Evolutionary conservation across 202 grass and related monocot species (phyloP), one percentile per base, ranked within the genome.

Genomic region (Tripidium arundinaceum): DNA sequence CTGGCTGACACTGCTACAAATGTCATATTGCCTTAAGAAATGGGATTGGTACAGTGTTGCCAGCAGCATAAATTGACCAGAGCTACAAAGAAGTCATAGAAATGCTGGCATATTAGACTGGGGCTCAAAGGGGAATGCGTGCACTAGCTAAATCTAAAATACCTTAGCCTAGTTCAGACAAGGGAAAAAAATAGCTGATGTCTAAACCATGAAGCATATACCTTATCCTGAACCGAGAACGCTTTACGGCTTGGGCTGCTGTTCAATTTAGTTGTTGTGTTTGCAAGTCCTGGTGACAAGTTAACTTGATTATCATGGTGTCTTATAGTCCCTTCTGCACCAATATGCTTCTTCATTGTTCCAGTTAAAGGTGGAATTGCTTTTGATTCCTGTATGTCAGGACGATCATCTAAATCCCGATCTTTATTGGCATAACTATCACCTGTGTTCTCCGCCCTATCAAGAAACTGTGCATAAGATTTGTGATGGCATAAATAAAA

Each of bases 221-320:
- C 95, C 95, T 98, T 98, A 84, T 98, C 95, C 89, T 98, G 95
- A 74, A 98, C 88, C 2, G 92, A 92, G 87, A 98, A 98, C 40
- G 92, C 92, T 91, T 98, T 94, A 74, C 86, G 95, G 69, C 86
- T 93, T 16, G 78, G 85, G 61, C 85, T 79, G 70, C 61, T 87
- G 38, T 72, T 94, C 80, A 93, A 83, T 61, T 83, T 91, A 46
- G 67, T 78, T 36, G 62, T 64, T 55, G 89, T 74, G 45, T 38
- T 79, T 11, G 52, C 59, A 78, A 88, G 25, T 67, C 79, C 79
- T 5, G 54, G 77, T 62, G 61, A 72, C 5, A 74, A 76, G 76
- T 54, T 81, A 42, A 33, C 59, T 69, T 69, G 85, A 84, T 77
- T 79, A 66, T 85, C 83, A 42, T 83, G 62, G 37, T 57, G 80